Base-by-base conservation (phyloP, 768 basidiomycete species). In the Collybia nuda region DNA sequence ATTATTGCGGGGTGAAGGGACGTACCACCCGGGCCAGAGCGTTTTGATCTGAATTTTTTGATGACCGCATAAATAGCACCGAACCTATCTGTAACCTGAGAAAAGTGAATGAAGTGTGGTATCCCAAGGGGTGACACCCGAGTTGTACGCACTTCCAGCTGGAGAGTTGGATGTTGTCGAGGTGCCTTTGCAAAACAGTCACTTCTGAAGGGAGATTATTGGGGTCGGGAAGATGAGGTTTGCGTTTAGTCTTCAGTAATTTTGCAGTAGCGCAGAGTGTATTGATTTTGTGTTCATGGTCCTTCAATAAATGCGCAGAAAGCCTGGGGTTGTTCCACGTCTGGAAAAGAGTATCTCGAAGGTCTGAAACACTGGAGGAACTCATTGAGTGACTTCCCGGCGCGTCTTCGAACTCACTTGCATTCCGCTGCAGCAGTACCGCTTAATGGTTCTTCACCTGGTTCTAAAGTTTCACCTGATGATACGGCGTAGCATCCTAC, bases 41-140 rank as follows among this genome's bases (percentile, higher is more conserved):
- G 59, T 90, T 91, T 44, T 79, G 75, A 59, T 91, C 89, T 0
- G 85, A 74, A 57, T 80, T 80, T 58, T 78, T 85, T 22, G 85
- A 71, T 2, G 81, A 68, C 24, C 88, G 78, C 62, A 86, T 78
- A 60, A 89, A 90, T 17, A 78, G 64, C 0, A 78, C 78, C 9
- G 87, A 71, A 49, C 81, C 79, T 50, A 72, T 58, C 17, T 72
- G 66, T 36, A 85, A 24, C 22, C 51, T 50, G 12, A 32, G 32
- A 26, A 26, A 7, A 32, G 32, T 2, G 32, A 32, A 32, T 32
- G 32, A 14, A 11, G 53, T 29, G 52, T 44, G 52, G 17, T 5
- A 44, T 44, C 11, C 36, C 51, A 41, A 21, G 26, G 46, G 36
- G 2, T 5, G 11, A 18, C 14, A 2, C 24, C 18, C 26, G 15